These are phyloP conservation scores for Pestalotiopsis sp. DNA, from an alignment of 2,329 filamentous ascomycete species.

Conservation along the genomic window DNA sequence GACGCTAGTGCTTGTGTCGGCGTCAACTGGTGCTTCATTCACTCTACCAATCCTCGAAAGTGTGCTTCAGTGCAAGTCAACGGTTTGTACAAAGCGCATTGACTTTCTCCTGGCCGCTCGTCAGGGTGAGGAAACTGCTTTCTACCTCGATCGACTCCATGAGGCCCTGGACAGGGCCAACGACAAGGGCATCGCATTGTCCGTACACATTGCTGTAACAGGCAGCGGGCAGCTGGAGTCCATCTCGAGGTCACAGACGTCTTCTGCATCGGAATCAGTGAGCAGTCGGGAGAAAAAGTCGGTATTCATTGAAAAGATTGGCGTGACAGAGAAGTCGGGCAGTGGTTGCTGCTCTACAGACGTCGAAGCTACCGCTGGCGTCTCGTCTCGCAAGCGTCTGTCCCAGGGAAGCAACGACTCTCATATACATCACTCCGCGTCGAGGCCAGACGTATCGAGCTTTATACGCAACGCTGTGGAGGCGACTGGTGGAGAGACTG, in stretches of 20 bases:
- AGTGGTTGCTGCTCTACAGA: constrained; percentile 19
- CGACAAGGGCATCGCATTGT: constrained; percentile 47
- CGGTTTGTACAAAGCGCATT: constrained; percentile 51
- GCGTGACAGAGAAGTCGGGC: constrained; percentile 18
- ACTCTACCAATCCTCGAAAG: constrained; percentile 60
- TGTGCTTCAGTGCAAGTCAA: constrained; percentile 40
- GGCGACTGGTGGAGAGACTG: constrained; percentile 60
- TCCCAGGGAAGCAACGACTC: constrained; percentile 33
- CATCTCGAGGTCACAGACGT: constrained; percentile 16
- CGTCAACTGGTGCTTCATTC: constrained; percentile 64
- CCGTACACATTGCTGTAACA: constrained; percentile 56
- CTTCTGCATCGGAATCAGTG: constrained; percentile 16
- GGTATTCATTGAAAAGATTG: constrained; percentile 10
- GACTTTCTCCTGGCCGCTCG: constrained; percentile 54
- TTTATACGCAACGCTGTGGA: constrained; percentile 57
- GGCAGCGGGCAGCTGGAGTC: constrained; percentile 29
- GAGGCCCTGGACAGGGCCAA: constrained; percentile 43
- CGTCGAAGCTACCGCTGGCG: background rate
- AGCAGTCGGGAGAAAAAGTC: constrained; percentile 24
- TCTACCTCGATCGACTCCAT: constrained; percentile 52
- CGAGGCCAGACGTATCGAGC: constrained; percentile 49
- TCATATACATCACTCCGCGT: constrained; percentile 44
- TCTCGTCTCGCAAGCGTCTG: constrained; percentile 15
- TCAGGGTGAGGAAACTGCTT: constrained; percentile 53
- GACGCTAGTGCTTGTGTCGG: constrained; percentile 59